Evolutionary conservation across 208 protist species (phyloP), one percentile per base, ranked within the genome.

Genomic region (Wallacemonas sp.): DNA sequence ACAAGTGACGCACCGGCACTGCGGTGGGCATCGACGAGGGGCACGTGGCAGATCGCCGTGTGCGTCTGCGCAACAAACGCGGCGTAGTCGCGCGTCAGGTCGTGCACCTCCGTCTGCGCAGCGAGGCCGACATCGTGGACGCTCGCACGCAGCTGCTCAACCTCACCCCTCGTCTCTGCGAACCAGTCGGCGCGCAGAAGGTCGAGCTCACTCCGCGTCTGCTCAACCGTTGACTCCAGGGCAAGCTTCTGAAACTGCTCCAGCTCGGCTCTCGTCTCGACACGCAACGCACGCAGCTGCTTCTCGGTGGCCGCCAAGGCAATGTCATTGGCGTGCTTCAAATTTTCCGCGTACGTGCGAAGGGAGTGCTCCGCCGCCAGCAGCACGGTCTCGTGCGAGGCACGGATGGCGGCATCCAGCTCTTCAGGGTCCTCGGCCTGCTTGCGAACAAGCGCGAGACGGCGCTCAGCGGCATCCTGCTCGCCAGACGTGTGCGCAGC

Each of bases 311-410:
- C 81, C 0, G 86, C 82, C 32, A 85, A 63, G 22, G 82, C 82
- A 64, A 87, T 76, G 44, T 87, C 82, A 46, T 86, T 89, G 14
- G 89, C 69, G 32, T 75, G 57, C 57, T 76, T 81, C 46, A 92
- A 42, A 65, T 91, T 84, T 49, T 79, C 74, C 7, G 78, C 74
- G 68, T 88, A 88, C 18, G 76, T 71, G 39, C 70, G 82, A 20
- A 94, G 67, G 16, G 81, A 86, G 18, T 65, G 70, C 77, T 94
- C 88, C 7, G 84, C 77, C 0, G 81, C 62, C 3, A 79, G 57
- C 65, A 88, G 52, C 42, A 90, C 66, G 20, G 52, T 66, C 67
- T 84, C 77, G 32, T 89, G 74, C 1, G 79, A 75, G 5, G 70
- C 73, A 18, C 28, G 29, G 18, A 57, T 52, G n/a, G 57, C 73